Evolutionary conservation across 164 flowering plant species (phyloP), one percentile per base, ranked within the genome.

Genomic region (Nymphaea thermarum): DNA sequence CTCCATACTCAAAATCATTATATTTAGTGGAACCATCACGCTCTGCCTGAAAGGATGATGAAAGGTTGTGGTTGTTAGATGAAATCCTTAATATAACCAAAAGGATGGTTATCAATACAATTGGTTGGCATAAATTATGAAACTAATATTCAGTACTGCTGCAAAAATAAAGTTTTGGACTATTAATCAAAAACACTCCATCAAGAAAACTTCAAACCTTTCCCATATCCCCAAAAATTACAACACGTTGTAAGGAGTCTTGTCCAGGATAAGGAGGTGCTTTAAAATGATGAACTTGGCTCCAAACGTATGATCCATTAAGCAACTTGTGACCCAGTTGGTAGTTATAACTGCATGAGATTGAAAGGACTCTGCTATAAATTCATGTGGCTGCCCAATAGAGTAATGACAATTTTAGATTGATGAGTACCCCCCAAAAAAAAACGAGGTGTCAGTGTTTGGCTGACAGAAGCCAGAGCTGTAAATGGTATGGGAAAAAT

Each of bases 161-260:
- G 36, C 36, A 25, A 25, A 25, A 25, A 25, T 25, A 25, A 25
- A 25, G 36, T 25, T 25, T 25, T 25, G 36, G 36, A 25, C 36
- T 25, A 25, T 25, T 25, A 25, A 25, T 25, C 36, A 25, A 25
- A 25, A 25, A 25, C 36, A 25, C 36, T 25, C 36, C 36, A 25
- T 25, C 36, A 25, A 25, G 36, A 25, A 25, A 25, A 25, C 36
- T 25, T 25, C 7, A 47, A 43, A 80, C 86, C 84, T 82, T 82
- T 44, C 86, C 86, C 86, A 82, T 80, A 60, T 82, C 86, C 12
- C 86, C 86, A 73, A 79, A 82, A 62, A 82, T 79, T 43, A 82
- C 67, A 3, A 82, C 81, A 43, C 77, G 77, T 15, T 82, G 86
- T 63, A 79, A 17, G 12, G 86, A 80, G 65, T 80, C 75, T 71